Evolutionary conservation across 306 rosid genomes (phyloP).

Genomic region (Quercus gilva): DNA sequence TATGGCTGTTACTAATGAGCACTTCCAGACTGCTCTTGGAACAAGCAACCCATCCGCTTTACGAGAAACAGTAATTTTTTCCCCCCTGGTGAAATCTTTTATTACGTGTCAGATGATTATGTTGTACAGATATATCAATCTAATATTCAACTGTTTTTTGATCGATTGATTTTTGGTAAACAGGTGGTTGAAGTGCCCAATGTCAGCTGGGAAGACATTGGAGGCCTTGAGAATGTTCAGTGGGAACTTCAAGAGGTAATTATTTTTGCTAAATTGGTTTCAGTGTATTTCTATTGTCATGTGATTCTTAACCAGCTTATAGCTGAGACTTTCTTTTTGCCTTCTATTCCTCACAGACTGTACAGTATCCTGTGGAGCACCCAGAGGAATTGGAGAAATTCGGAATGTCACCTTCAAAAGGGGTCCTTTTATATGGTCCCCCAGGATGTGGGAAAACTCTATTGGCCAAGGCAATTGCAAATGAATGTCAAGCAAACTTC

Average conservation of each 20-base stretch:
- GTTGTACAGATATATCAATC: neutral
- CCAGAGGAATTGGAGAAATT: slow-evolving; percentile 59
- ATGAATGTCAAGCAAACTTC: slow-evolving; percentile 61
- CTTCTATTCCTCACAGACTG: slow-evolving; percentile 40
- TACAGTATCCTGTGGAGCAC: slow-evolving; percentile 66
- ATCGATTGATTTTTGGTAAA: slow-evolving; percentile 3
- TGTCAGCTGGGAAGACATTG: slow-evolving; percentile 55
- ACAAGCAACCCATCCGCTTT: slow-evolving; percentile 72
- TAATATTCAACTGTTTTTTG: neutral
- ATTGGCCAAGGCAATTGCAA: slow-evolving; percentile 59
- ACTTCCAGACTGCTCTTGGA: slow-evolving; percentile 70
- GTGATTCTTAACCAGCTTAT: neutral
- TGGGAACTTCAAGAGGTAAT: slow-evolving; percentile 56
- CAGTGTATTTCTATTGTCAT: neutral
- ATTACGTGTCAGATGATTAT: neutral
- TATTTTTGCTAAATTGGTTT: slow-evolving; percentile 3
- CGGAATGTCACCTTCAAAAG: slow-evolving; percentile 61
- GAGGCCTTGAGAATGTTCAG: slow-evolving; percentile 63
- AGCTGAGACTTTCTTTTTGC: slow-evolving; percentile 4
- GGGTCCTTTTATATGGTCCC: slow-evolving; percentile 60
- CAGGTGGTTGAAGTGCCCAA: slow-evolving; percentile 65
- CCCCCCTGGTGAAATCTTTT: neutral
- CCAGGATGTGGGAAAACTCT: slow-evolving; percentile 64
- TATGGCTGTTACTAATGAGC: slow-evolving; percentile 64
- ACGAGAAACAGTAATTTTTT: slow-evolving; percentile 55